Evolutionary conservation across 257 asterid species (phyloP).

Genomic region (Haberlea rhodopensis): DNA sequence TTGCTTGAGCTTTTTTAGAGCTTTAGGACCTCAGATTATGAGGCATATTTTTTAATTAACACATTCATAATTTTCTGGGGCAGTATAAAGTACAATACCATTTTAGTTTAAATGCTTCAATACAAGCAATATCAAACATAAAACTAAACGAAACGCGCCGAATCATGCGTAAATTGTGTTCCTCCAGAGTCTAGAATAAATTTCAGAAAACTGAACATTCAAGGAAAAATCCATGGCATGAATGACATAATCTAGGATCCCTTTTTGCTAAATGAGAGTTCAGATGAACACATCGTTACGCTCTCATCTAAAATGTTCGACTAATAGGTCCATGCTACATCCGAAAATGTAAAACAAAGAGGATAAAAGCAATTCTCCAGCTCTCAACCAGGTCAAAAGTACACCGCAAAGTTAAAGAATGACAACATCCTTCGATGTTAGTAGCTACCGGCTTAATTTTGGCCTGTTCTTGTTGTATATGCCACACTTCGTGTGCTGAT

Average conservation of each 20-base stretch:
- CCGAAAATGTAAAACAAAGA: background rate
- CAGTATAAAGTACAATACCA: too few species aligned
- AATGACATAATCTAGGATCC: conserved; percentile 24
- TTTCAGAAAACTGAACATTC: conserved; percentile 13
- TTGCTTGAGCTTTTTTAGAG: too few species aligned
- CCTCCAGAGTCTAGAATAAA: too few species aligned
- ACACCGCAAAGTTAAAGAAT: conserved; percentile 19
- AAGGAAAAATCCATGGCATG: conserved; percentile 13
- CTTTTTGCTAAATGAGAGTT: conserved; percentile 5
- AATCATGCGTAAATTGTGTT: conserved; percentile 27
- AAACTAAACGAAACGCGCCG: conserved; percentile 15
- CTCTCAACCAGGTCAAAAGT: conserved; percentile 22
- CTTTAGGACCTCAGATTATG: too few species aligned
- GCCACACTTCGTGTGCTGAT: conserved; percentile 51
- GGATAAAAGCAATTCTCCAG: conserved; percentile 9
- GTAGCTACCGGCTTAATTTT: conserved; percentile 52
- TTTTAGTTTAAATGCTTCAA: background rate
- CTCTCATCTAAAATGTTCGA: conserved; percentile 24
- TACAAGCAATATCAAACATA: background rate
- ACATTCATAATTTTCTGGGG: too few species aligned
- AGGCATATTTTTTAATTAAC: too few species aligned
- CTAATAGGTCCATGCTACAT: conserved; percentile 31
- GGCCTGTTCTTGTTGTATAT: conserved; percentile 57
- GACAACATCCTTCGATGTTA: conserved; percentile 19
- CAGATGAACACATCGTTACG: conserved; percentile 11